Conservation (phyloP, 1,284 basidiomycete species). For the Malassezia brasiliensis region DNA sequence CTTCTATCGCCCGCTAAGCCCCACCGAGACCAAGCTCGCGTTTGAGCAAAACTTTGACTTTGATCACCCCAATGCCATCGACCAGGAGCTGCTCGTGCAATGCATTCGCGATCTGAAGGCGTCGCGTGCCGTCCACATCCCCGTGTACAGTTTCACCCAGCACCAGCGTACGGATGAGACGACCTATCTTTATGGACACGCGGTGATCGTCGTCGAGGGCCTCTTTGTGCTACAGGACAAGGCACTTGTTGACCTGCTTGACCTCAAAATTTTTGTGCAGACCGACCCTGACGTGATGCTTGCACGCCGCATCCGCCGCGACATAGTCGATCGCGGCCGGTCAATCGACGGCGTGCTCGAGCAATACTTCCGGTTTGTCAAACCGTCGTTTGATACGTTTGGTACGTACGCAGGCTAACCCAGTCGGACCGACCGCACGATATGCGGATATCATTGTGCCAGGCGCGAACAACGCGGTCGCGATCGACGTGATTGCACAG, state of each 20-base stretch:
- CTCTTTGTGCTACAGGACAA: conserved; percentile 73
- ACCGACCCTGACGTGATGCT: conserved; percentile 96
- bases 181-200: conserved; percentile 86
- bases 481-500: conserved; percentile 84
- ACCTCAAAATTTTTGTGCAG: conserved; percentile 64
- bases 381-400: conserved; percentile 81
- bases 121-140: conserved; percentile 60
- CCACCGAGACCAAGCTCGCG: conserved; percentile 66
- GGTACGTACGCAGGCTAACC: not conserved
- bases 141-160: conserved; percentile 82
- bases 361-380: conserved; percentile 83
- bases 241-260: conserved; percentile 66
- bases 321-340: conserved; percentile 76
- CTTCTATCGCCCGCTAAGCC: conserved; percentile 74
- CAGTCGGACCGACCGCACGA: conserved; percentile 71
- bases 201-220: conserved; percentile 89
- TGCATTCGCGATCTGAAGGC: conserved; percentile 67
- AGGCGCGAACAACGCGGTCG: conserved; percentile 50
- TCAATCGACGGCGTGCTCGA: conserved; percentile 76
- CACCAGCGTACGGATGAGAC: conserved; percentile 78
- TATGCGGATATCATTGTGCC: conserved; percentile 60
- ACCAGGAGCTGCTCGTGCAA: conserved; percentile 74
- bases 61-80: conserved; percentile 86
- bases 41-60: conserved; percentile 79
- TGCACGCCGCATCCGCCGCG: conserved; percentile 75